Evolutionary conservation across 305 asterid genomes (phyloP).

Genomic region (Rubia balearica): DNA sequence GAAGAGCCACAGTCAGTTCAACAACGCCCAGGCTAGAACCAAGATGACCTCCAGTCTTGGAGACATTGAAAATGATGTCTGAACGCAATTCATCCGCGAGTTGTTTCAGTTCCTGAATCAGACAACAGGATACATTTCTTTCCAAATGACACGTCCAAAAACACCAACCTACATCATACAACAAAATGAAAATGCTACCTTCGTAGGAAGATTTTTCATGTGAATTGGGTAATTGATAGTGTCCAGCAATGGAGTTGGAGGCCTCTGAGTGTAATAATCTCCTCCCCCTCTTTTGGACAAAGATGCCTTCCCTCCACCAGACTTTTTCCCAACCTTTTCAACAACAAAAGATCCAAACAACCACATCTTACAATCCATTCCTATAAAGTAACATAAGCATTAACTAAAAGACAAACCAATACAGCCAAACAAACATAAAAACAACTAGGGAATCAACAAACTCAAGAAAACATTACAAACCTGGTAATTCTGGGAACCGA

Average conservation of each 20-base stretch:
- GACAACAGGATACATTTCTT: slow-evolving; percentile 7
- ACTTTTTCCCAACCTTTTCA: slow-evolving; percentile 46
- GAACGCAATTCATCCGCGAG: slow-evolving; percentile 84
- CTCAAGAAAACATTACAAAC: slow-evolving; percentile 19
- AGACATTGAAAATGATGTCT: slow-evolving; percentile 87
- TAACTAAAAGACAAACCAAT: neutral
- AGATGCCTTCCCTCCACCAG: slow-evolving; percentile 53
- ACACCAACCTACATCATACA: neutral
- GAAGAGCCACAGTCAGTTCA: slow-evolving; percentile 95
- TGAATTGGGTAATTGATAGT: slow-evolving; percentile 89
- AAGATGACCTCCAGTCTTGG: slow-evolving; percentile 95
- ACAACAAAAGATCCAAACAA: slow-evolving; percentile 10
- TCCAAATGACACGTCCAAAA: neutral
- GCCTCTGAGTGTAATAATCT: slow-evolving; percentile 77
- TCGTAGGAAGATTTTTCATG: slow-evolving; percentile 80
- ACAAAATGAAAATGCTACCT: slow-evolving; percentile 35
- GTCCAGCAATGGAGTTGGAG: slow-evolving; percentile 94
- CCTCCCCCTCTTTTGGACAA: slow-evolving; percentile 45
- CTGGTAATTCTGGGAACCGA: slow-evolving; percentile 41
- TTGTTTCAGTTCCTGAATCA: slow-evolving; percentile 75
- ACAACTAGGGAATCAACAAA: neutral
- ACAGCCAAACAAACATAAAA: neutral
- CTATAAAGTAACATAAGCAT: neutral
- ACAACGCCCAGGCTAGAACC: slow-evolving; percentile 95
- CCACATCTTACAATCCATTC: slow-evolving; percentile 3